Evolutionary conservation across 768 basidiomycete genomes (phyloP).

Genomic region (Lactarius evosmus): DNA sequence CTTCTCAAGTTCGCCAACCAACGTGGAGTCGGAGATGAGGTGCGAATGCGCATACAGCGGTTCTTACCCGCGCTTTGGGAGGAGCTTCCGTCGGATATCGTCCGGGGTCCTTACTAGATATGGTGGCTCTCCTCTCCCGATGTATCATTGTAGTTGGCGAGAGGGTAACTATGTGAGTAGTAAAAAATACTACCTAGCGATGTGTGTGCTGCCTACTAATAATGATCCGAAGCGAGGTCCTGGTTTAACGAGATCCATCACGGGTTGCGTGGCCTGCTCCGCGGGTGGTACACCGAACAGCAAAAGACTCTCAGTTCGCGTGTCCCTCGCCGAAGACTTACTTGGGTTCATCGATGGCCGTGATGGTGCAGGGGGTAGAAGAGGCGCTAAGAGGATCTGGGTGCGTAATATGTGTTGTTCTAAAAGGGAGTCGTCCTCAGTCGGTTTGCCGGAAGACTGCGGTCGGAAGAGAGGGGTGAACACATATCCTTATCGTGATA

Average conservation of each 20-base stretch:
- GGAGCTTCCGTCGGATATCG: conserved; percentile 18
- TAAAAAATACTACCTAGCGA: conserved; percentile 28
- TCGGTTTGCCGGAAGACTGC: neutral
- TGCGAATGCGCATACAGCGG: conserved; percentile 24
- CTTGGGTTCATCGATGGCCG: conserved; percentile 9
- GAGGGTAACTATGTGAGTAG: conserved; percentile 11
- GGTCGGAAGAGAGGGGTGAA: neutral
- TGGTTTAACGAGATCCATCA: conserved; percentile 64
- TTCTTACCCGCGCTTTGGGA: conserved; percentile 25
- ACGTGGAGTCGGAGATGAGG: conserved; percentile 13
- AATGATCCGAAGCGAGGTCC: conserved; percentile 74
- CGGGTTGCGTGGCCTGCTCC: conserved; percentile 55
- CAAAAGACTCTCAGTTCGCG: conserved; percentile 45
- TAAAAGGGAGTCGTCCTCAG: conserved; percentile 10
- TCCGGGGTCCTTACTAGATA: neutral
- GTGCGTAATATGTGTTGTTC: conserved; percentile 51
- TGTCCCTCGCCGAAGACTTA: conserved; percentile 30
- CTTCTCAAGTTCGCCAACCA: conserved; percentile 37
- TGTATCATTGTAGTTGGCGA: neutral
- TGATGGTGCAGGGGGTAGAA: conserved; percentile 45
- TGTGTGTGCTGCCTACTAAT: conserved; percentile 50
- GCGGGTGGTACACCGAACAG: conserved; percentile 50
- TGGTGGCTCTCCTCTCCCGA: neutral
- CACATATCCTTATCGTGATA: neutral
- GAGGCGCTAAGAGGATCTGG: conserved; percentile 58